A percentile compares a stretch with the other conserved stretches of the same genome.
Evolutionary conservation across 2,329 filamentous ascomycete species (phyloP).

Genomic region (Fusarium euwallaceae): DNA sequence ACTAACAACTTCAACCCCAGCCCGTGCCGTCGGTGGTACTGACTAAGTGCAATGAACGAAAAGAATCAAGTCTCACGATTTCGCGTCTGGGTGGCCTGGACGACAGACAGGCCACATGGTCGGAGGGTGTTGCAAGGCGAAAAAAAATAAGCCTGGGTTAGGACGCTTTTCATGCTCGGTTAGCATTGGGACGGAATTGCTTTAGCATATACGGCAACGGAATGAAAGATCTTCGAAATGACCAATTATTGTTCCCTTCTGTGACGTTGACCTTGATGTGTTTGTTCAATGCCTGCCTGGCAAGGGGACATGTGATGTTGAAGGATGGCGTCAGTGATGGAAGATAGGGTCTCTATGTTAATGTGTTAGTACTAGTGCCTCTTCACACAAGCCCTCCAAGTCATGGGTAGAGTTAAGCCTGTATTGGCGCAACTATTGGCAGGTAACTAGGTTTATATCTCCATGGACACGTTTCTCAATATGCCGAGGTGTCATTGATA

Average conservation of each 20-base stretch:
- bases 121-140: constrained; percentile 52
- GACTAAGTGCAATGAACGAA: constrained; percentile 53
- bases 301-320: background rate
- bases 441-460: background rate
- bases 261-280: constrained; percentile 2
- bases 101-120: constrained; percentile 53
- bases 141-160: constrained; percentile 51
- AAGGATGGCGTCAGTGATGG: background rate
- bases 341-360: background rate
- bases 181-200: constrained; percentile 56
- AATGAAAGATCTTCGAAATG: constrained; percentile 54
- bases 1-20: constrained; percentile 56
- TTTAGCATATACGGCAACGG: constrained; percentile 55
- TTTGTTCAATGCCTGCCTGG: background rate
- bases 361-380: background rate
- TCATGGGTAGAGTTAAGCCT: background rate
- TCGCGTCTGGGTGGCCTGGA: constrained; percentile 55
- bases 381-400: background rate
- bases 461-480: background rate
- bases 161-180: constrained; percentile 58
- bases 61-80: constrained; percentile 54
- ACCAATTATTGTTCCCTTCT: constrained; percentile 32
- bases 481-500: background rate
- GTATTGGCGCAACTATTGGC: background rate
- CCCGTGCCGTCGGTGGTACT: constrained; percentile 71